Base-by-base conservation (phyloP, 257 asterid species). In the Solanum rostratum region DNA sequence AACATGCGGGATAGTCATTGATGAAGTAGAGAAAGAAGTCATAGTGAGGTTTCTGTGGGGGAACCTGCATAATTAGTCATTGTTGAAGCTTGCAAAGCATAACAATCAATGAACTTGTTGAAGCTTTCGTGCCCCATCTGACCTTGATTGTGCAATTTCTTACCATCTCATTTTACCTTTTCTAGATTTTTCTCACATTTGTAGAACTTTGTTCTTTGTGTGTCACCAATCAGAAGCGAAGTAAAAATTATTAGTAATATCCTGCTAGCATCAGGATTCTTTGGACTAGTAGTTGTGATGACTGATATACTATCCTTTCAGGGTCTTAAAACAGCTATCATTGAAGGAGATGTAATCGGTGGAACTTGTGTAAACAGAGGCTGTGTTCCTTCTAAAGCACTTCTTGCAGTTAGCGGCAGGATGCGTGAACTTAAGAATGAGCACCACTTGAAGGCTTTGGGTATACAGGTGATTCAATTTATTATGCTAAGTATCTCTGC, bases 311-410 rank as follows among this genome's bases (percentile, higher is more conserved):
- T 45, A 43, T 50, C 20, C n/a, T 76, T 53, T 79, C 90, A 95
- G 98, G 98, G 98, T 80, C 88, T 95, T 85, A 95, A 94, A 91
- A 95, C 98, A 50, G 98, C 98, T 46, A 93, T 95, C 57, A 84
- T 95, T 83, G 98, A 95, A 88, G 98, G 97, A 60, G 98, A 93
- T 88, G 92, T 95, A 70, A 90, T 95, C 10, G 98, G 98, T 24
- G 98, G 98, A 86, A 95, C 98, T 33, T 93, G 98, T 87, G 98
- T 95, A 65, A 95, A 93, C 80, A 90, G 98, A 89, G 98, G 98
- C 15, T 92, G 98, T 63, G 98, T 93, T 82, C 98, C 98, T 85
- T 95, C 98, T 79, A 94, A 94, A 89, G 98, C 98, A 74, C 98
- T 94, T 87, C 93, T 94, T 82, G 97, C 98, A 74, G 98, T 91